A percentile compares a stretch with the other conserved stretches of the same genome.
These are phyloP conservation scores for Metschnikowia proteae DNA, from an alignment of 805 yeast species.

Conservation along the genomic window DNA sequence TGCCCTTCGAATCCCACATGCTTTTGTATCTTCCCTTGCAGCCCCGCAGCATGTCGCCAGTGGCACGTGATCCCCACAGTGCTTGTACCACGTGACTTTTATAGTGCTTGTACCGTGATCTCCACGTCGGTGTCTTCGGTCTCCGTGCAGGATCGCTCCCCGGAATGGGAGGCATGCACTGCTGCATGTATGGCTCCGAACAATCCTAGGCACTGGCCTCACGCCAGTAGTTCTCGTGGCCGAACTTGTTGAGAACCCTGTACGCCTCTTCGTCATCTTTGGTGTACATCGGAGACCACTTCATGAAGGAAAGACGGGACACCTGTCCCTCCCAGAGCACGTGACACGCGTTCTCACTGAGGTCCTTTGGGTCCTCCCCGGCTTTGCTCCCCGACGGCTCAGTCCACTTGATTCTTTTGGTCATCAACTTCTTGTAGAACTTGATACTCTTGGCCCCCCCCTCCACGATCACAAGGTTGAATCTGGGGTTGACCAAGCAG, in stretches of 20 bases:
- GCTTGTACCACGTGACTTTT: too few relatives aligned
- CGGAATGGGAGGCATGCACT: too few relatives aligned
- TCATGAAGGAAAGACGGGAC: conserved; percentile 48
- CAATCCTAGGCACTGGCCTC: conserved; percentile 9
- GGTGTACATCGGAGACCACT: conserved; percentile 66
- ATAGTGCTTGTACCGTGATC: too few relatives aligned
- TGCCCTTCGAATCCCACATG: too few relatives aligned
- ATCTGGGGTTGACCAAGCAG: conserved; percentile 42
- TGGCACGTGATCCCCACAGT: too few relatives aligned
- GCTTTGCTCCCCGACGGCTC: conserved; percentile 10
- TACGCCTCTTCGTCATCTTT: conserved; percentile 48
- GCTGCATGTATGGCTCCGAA: not conserved
- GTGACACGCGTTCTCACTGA: conserved; percentile 42
- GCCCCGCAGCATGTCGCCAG: too few relatives aligned
- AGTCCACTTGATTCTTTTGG: conserved; percentile 69
- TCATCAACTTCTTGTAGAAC: conserved; percentile 60
- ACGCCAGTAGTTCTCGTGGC: conserved; percentile 58
- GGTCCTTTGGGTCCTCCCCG: conserved; percentile 22
- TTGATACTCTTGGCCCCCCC: conserved; percentile 63
- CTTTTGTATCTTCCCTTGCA: too few relatives aligned
- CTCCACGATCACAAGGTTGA: conserved; percentile 64
- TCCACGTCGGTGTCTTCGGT: too few relatives aligned
- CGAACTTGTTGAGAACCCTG: conserved; percentile 46
- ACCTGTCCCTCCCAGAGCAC: conserved; percentile 73
- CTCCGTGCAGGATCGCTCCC: too few relatives aligned